A percentile compares a stretch with the other conserved stretches of the same genome.
These are phyloP conservation scores for Houttuynia cordata DNA, from an alignment of 164 flowering plant genomes.

Conservation along the genomic window DNA sequence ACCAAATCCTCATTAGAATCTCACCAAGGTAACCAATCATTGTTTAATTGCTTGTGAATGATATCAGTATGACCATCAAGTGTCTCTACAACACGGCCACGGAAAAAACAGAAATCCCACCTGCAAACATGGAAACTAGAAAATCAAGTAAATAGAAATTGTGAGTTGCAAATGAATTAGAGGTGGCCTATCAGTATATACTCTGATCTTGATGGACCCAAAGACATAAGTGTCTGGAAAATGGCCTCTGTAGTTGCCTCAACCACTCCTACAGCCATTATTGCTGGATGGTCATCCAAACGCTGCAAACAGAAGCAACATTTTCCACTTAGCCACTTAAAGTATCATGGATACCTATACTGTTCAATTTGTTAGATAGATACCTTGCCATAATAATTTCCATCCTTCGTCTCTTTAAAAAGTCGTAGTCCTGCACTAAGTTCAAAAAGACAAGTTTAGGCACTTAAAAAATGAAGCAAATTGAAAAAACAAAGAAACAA, in stretches of 20 bases:
- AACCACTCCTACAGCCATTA: constrained; percentile 91
- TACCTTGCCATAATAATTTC: constrained; percentile 36
- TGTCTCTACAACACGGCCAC: constrained; percentile 75
- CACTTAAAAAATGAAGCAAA: constrained; percentile 3
- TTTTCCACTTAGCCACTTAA: constrained; percentile 6
- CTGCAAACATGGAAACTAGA: constrained; percentile 27
- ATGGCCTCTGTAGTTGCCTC: constrained; percentile 78
- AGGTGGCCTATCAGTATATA: constrained; percentile 14
- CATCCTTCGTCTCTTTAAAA: constrained; percentile 81
- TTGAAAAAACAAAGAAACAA: not conserved
- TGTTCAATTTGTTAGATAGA: constrained; percentile 1
- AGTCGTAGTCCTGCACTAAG: constrained; percentile 57
- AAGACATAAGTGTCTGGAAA: constrained; percentile 75
- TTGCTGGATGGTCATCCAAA: constrained; percentile 90
- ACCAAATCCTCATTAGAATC: constrained; percentile 13
- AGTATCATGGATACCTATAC: not conserved
- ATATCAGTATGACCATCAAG: constrained; percentile 94
- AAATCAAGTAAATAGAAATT: no score
- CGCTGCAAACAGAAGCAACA: constrained; percentile 22
- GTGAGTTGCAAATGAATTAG: not conserved
- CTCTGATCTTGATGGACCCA: constrained; percentile 88
- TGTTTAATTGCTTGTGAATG: constrained; percentile 49
- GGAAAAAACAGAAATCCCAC: constrained; percentile 79
- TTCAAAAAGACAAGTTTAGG: constrained; percentile 1
- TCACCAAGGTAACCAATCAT: constrained; percentile 82